phyloP scores from a whole-genome alignment of 2,329 filamentous ascomycete genomes.

The Hypoxylon sp. region DNA sequence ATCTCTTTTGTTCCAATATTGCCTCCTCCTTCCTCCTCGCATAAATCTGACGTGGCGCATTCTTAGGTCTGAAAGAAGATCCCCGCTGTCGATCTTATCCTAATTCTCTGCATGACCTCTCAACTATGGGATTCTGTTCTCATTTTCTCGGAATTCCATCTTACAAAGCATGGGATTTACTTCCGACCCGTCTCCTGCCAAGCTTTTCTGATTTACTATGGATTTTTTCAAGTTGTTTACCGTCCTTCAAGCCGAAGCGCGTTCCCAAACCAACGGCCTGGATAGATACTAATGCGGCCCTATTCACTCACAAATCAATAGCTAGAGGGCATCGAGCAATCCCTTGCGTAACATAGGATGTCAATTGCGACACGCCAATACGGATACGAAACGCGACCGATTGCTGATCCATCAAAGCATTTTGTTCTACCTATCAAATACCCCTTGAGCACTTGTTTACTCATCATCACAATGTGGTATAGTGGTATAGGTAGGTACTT shows the following conservation, averaged over 20 bases:
- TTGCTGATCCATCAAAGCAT: neutral
- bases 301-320: conserved; percentile 10
- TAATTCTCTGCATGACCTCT: conserved; percentile 6
- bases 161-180: conserved; percentile 38
- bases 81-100: conserved; percentile 37
- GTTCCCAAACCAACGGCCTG: conserved; percentile 2
- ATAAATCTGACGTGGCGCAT: conserved; percentile 1
- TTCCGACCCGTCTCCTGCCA: conserved; percentile 29
- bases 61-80: neutral
- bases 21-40: neutral
- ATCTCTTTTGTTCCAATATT: neutral
- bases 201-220: conserved; percentile 28
- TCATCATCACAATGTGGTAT: neutral
- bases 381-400: neutral
- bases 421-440: neutral
- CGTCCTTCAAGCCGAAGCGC: conserved; percentile 13
- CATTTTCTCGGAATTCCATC: conserved; percentile 39
- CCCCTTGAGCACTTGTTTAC: neutral
- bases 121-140: conserved; percentile 32
- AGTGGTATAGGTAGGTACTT: no score
- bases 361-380: neutral
- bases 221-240: no score
- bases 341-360: conserved; percentile 17
- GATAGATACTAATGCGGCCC: conserved; percentile 8
- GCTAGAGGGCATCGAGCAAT: neutral